Evolutionary conservation across 1,139 yeast genomes (phyloP).

Genomic region (Pichia sp.): DNA sequence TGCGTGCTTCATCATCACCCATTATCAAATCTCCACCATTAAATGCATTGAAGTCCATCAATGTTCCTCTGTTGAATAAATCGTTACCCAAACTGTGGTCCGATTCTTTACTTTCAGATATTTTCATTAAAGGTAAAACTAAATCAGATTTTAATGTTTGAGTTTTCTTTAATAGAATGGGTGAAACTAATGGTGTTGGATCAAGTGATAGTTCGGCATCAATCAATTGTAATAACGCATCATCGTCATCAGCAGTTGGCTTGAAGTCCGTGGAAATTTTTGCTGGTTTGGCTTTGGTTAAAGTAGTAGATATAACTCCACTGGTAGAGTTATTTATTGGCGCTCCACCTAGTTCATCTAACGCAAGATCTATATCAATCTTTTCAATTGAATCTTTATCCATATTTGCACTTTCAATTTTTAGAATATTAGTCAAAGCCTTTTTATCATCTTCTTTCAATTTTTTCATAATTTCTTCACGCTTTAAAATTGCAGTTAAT

Average conservation of each 20-base stretch:
- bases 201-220: slow-evolving; percentile 13
- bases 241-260: slow-evolving; percentile 3
- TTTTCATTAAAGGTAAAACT: not conserved
- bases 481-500: slow-evolving; percentile 6
- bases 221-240: slow-evolving; percentile 10
- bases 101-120: slow-evolving; percentile 8
- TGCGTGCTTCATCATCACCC: slow-evolving; percentile 3
- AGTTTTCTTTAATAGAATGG: slow-evolving; percentile 4
- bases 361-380: not conserved
- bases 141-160: not conserved
- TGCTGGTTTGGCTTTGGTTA: not conserved
- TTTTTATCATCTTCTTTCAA: slow-evolving; percentile 10
- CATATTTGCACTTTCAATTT: slow-evolving; percentile 1
- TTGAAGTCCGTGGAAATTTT: not conserved
- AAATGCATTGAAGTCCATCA: slow-evolving; percentile 12
- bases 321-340: not conserved
- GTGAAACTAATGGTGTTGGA: slow-evolving; percentile 11
- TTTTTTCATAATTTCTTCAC: slow-evolving; percentile 12
- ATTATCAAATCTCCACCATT: slow-evolving; percentile 11
- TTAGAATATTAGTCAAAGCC: slow-evolving; percentile 2
- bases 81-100: slow-evolving; percentile 1
- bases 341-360: not conserved
- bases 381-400: not conserved
- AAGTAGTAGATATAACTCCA: not conserved
- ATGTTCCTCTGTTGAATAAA: slow-evolving; percentile 5